Evolutionary conservation across 2,329 filamentous ascomycete species (phyloP), one percentile per base, ranked within the genome.

Genomic region (Xylaria sp.): DNA sequence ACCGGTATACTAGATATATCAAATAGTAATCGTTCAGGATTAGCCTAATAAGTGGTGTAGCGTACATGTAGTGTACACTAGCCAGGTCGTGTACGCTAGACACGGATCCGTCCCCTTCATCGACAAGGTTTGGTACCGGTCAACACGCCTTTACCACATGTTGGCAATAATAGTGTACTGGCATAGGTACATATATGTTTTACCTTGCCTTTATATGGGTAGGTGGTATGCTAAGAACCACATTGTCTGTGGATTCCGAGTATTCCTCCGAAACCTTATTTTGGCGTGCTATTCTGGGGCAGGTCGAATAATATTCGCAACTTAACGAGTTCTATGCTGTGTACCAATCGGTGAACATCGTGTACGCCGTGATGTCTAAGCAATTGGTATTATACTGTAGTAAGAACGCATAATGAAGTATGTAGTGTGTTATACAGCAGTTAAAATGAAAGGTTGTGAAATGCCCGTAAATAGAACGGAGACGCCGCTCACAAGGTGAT

Each of bases 31-130:
- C 57, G 39, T 59, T 42, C 20, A 33, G 9, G 25, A 49, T 66
- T 63, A 63, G 60, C 59, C 64, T 66, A 66, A 67, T 45, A 50
- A 20, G 39, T n/a, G 17, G n/a, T 47, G n/a, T 22, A 49, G 13
- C 20, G 20, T 45, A n/a, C n/a, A n/a, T n/a, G n/a, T n/a, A n/a
- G n/a, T n/a, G n/a, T n/a, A n/a, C n/a, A n/a, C n/a, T n/a, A n/a
- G n/a, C n/a, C n/a, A n/a, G n/a, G n/a, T n/a, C n/a, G n/a, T n/a
- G n/a, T n/a, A n/a, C n/a, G n/a, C n/a, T n/a, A 47, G 31, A 47
- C 44, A 47, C 13, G 29, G 15, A 55, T 17, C 17, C 49, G 27
- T 33, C 29, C 15, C 49, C 20, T 33, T 51, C 45, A 11, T 51
- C 17, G 27, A 51, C 2, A 33, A n/a, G n/a, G 9, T n/a, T 31